Evolutionary conservation across 768 basidiomycete species (phyloP).

Genomic region (Lactarius evosmus): DNA sequence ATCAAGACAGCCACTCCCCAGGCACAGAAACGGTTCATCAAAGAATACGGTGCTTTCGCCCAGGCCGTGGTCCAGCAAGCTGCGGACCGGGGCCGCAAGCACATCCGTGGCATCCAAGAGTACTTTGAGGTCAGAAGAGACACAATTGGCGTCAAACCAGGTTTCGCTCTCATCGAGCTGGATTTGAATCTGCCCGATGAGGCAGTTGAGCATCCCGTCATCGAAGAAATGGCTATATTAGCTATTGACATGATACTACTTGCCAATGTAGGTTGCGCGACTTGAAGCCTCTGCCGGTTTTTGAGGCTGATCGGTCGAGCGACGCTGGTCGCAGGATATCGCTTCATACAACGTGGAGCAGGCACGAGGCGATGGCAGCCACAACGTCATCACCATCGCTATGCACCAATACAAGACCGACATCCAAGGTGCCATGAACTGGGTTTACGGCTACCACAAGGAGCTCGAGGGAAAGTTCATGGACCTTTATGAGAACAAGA

Average conservation of each 20-base stretch:
- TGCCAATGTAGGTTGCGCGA: constrained; percentile 2
- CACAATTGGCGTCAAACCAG: not conserved
- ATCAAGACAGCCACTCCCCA: constrained; percentile 13
- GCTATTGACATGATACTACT: constrained; percentile 1
- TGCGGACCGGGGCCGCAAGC: not conserved
- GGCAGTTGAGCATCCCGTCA: not conserved
- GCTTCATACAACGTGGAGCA: constrained; percentile 35
- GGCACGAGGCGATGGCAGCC: constrained; percentile 36
- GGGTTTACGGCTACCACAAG: constrained; percentile 33
- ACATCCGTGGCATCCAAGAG: constrained; percentile 6
- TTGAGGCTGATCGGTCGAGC: not conserved
- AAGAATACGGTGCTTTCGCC: not conserved
- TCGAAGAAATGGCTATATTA: constrained; percentile 1
- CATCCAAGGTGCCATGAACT: constrained; percentile 36
- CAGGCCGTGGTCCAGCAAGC: not conserved
- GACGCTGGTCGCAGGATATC: constrained; percentile 30
- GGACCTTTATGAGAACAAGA: constrained; percentile 27
- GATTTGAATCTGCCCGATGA: constrained; percentile 7
- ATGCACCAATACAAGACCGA: constrained; percentile 39
- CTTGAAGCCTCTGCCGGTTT: too few species aligned
- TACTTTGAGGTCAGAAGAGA: constrained; percentile 3
- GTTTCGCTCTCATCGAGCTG: constrained; percentile 1
- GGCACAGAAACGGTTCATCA: constrained; percentile 13
- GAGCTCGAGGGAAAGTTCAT: constrained; percentile 33
- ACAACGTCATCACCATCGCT: constrained; percentile 42